A percentile compares a stretch with the other conserved stretches of the same genome.
These are phyloP conservation scores for Didymella glomerata DNA, from an alignment of 2,329 filamentous ascomycete species.

Conservation along the genomic window DNA sequence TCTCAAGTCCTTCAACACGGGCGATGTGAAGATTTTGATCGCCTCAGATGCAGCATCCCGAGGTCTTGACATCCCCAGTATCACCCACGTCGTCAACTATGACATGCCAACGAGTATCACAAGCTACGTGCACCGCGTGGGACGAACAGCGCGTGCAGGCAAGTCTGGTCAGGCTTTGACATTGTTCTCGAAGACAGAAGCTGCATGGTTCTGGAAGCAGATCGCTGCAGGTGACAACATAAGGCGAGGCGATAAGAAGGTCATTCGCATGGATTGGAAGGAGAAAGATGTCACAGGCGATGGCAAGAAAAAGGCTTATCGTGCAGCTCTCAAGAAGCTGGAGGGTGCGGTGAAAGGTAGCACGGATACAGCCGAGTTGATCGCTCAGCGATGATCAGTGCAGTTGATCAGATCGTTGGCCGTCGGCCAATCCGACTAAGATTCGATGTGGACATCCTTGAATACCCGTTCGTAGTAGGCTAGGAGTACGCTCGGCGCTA, in stretches of 20 bases:
- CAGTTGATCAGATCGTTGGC: constrained; percentile 10
- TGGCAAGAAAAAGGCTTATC: constrained; percentile 54
- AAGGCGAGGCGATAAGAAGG: constrained; percentile 55
- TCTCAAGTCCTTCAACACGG: constrained; percentile 69
- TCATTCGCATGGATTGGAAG: constrained; percentile 57
- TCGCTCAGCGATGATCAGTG: constrained; percentile 12
- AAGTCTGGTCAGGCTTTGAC: constrained; percentile 83
- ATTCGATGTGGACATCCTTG: constrained; percentile 1
- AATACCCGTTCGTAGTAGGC: constrained; percentile 1
- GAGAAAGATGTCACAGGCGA: constrained; percentile 52
- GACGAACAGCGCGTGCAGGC: constrained; percentile 86
- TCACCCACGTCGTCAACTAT: constrained; percentile 92
- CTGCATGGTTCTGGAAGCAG: constrained; percentile 89
- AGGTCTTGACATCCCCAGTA: constrained; percentile 80
- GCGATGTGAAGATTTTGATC: constrained; percentile 76
- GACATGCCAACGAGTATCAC: constrained; percentile 83
- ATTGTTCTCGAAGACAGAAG: constrained; percentile 81
- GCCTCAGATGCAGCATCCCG: constrained; percentile 93
- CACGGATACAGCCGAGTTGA: constrained; percentile 23
- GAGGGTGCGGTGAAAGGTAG: constrained; percentile 65
- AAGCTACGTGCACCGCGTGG: constrained; percentile 90
- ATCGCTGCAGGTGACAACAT: constrained; percentile 69
- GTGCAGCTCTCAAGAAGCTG: constrained; percentile 67
- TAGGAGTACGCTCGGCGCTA: constrained; percentile 3
- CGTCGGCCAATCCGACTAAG: constrained; percentile 12